These are phyloP conservation scores for Plasmodium inui DNA, from an alignment of 169 alveolate genomes.

Conservation along the genomic window DNA sequence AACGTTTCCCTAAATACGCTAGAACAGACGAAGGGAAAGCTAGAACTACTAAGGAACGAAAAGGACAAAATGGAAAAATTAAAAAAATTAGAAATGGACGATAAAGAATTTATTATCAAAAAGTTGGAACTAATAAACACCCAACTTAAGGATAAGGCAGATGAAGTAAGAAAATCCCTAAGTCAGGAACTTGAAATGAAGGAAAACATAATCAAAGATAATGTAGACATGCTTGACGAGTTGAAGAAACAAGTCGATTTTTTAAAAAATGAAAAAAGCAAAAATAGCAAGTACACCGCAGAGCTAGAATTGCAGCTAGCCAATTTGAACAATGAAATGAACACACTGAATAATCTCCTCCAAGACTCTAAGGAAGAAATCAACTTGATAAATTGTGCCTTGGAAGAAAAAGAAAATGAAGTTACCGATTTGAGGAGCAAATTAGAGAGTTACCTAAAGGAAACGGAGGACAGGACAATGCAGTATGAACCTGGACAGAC, in stretches of 20 bases:
- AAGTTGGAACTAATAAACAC: constrained; percentile 50
- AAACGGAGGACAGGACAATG: neutral
- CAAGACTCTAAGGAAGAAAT: constrained; percentile 62
- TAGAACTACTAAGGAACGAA: constrained; percentile 34
- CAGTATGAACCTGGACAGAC: neutral
- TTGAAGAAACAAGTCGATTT: constrained; percentile 22
- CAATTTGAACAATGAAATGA: constrained; percentile 54
- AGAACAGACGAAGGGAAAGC: constrained; percentile 27
- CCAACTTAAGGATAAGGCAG: constrained; percentile 33
- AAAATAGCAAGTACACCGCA: constrained; percentile 14
- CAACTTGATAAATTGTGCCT: neutral
- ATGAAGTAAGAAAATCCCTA: constrained; percentile 23
- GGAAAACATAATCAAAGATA: constrained; percentile 47
- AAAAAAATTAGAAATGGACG: constrained; percentile 51
- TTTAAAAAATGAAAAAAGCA: constrained; percentile 9
- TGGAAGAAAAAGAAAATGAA: constrained; percentile 50
- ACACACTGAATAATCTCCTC: constrained; percentile 26
- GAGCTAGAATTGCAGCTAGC: constrained; percentile 56
- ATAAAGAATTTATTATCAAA: constrained; percentile 61
- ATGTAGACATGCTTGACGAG: constrained; percentile 14
- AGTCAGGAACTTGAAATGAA: constrained; percentile 24
- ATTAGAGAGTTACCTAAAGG: neutral
- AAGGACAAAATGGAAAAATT: constrained; percentile 36
- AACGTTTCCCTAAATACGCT: constrained; percentile 24
- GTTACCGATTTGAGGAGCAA: neutral